Base-by-base conservation (phyloP, 768 basidiomycete genomes). In the Xerocomellus amylosporus region DNA sequence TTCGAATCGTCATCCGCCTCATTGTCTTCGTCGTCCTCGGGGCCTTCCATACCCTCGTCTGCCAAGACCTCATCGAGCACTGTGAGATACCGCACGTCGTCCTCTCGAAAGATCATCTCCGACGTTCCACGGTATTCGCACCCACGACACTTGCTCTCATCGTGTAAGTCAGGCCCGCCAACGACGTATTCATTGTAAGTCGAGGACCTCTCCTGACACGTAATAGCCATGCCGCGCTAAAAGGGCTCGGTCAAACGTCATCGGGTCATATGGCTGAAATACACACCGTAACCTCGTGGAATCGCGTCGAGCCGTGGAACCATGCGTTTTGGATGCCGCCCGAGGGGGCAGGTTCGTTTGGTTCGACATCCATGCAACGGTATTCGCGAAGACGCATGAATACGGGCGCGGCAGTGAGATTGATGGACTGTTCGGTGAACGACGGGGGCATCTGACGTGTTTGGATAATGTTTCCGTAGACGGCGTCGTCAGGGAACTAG, bases 331-430 rank as follows among this genome's bases (percentile, higher is more conserved):
- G 58, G n/a, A 78, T 58, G 24, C 75, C 70, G 39, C 78, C 77
- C 22, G 67, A 54, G 10, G 58, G 38, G 3, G 54, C 64, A 2
- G 72, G 75, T 31, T 58, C 64, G 46, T 65, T 71, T 17, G 80
- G 77, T 1, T 46, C 37, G 46, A 67, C 50, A 39, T 80, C 71
- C 62, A 75, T 70, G 56, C 75, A 77, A 48, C 77, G 73, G 47
- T 79, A 81, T 64, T 89, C 87, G 40, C 72, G 68, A 24, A 88
- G 68, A 12, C 82, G 76, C 71, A 88, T 75, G 63, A 78, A 86
- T 36, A 87, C 58, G 5, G 85, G 85, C 22, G 75, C 70, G 53
- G 76, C 77, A 5, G 70, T 71, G 33, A 82, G 63, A 22, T 54
- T 64, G 0, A 77, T 53, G 4, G 61, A 58, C 12, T 60, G 58